These are phyloP conservation scores for Leucocoprinus sp. DNA, from an alignment of 768 basidiomycete species.

Conservation along the genomic window DNA sequence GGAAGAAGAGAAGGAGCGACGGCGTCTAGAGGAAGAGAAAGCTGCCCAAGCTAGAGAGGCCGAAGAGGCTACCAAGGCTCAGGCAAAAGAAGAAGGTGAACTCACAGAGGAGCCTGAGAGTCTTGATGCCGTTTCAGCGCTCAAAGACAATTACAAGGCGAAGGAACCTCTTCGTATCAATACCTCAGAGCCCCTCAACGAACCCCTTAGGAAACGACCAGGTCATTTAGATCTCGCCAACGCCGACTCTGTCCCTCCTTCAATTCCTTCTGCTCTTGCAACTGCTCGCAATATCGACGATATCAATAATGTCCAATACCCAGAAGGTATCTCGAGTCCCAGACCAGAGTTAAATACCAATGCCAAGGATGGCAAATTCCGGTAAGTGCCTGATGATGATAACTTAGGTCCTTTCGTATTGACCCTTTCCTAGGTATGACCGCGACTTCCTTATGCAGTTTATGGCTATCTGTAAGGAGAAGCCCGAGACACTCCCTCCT, in stretches of 20 bases:
- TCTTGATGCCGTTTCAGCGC: conserved; percentile 23
- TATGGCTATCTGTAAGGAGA: conserved; percentile 91
- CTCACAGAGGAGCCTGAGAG: conserved; percentile 36
- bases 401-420: conserved; percentile 1
- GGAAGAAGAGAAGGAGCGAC: conserved; percentile 21
- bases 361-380: conserved; percentile 83
- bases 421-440: conserved; percentile 63
- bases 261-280: conserved; percentile 60
- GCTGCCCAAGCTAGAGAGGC: conserved; percentile 28
- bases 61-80: conserved; percentile 15
- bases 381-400: conserved; percentile 32
- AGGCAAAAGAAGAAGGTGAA: conserved; percentile 35
- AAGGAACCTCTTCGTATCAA: conserved; percentile 61
- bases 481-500: conserved; percentile 83
- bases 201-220: conserved; percentile 46
- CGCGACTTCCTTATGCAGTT: conserved; percentile 97
- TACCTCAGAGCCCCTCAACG: conserved; percentile 37
- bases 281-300: conserved; percentile 84
- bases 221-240: conserved; percentile 64
- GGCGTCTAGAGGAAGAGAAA: conserved; percentile 35
- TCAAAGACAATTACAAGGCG: conserved; percentile 31
- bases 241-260: conserved; percentile 36
- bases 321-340: conserved; percentile 77
- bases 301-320: conserved; percentile 69
- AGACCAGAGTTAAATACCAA: conserved; percentile 76